Percentiles rank a stretch among this genome's conserved stretches.
phyloP scores from a whole-genome alignment of 768 basidiomycete genomes.

The Lentinula guzmanii region DNA sequence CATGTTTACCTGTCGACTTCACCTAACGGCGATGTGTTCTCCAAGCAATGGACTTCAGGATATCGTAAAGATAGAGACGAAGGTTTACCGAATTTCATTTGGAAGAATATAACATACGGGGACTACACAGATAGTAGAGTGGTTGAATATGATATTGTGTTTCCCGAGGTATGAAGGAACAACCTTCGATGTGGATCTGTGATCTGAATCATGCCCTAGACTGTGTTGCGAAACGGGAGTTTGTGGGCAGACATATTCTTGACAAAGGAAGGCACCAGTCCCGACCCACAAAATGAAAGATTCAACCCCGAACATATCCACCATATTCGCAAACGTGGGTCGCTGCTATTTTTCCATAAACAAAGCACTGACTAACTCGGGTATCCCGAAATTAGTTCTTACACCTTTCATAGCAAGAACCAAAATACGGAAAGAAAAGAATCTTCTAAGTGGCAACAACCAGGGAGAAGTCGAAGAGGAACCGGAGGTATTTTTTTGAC shows the following conservation, averaged over 20 bases:
- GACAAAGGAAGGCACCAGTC: constrained; percentile 56
- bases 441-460: constrained; percentile 49
- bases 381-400: constrained; percentile 45
- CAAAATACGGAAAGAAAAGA: constrained; percentile 79
- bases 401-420: constrained; percentile 76
- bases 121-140: constrained; percentile 51
- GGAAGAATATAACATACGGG: constrained; percentile 75
- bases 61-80: constrained; percentile 43
- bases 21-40: constrained; percentile 55
- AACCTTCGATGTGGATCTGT: not conserved
- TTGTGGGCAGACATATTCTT: constrained; percentile 84
- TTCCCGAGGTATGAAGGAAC: constrained; percentile 51
- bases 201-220: constrained; percentile 29
- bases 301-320: constrained; percentile 58
- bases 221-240: constrained; percentile 71
- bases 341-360: not conserved
- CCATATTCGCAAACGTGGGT: constrained; percentile 70
- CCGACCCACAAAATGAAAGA: constrained; percentile 48
- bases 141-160: constrained; percentile 49
- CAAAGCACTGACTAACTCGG: constrained; percentile 2
- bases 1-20: constrained; percentile 71
- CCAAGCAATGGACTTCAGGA: constrained; percentile 42
- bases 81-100: constrained; percentile 61
- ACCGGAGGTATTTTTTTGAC: constrained; percentile 40
- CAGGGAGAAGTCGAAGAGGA: constrained; percentile 33